phyloP scores from a whole-genome alignment of 2,329 filamentous ascomycete species.

The Aspergillus sp. region DNA sequence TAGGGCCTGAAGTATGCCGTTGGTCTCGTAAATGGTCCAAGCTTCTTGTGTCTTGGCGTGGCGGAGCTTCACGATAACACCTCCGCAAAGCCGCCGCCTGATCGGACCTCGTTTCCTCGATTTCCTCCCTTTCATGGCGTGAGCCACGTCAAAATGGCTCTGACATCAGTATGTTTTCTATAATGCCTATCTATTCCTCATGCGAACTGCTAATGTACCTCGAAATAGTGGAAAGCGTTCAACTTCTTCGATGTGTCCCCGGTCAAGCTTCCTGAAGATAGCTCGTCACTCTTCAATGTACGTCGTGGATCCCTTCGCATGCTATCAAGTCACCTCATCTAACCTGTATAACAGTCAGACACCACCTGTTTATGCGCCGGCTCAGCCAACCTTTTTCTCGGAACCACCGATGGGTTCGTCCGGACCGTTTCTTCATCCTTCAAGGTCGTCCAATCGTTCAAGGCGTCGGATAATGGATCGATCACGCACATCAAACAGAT shows the following conservation, averaged over 20 bases:
- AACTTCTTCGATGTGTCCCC: conserved; percentile 97
- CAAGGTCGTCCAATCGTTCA: conserved; percentile 83
- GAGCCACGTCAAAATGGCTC: conserved; percentile 39
- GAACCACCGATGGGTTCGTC: conserved; percentile 79
- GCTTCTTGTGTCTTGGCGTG: conserved; percentile 12
- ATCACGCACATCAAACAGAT: conserved; percentile 93
- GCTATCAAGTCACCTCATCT: not conserved
- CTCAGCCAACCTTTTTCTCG: conserved; percentile 85
- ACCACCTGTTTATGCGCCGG: conserved; percentile 83
- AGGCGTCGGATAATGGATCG: conserved; percentile 71
- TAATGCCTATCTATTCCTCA: not conserved
- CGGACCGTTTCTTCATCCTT: conserved; percentile 85
- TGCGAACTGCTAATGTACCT: conserved; percentile 10
- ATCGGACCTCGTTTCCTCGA: conserved; percentile 15
- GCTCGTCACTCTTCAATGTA: conserved; percentile 75
- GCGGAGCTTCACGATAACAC: conserved; percentile 21
- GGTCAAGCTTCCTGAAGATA: conserved; percentile 77
- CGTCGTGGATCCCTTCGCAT: conserved; percentile 35
- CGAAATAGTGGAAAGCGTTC: conserved; percentile 88
- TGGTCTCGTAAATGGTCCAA: not conserved
- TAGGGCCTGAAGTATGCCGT: conserved; percentile 4
- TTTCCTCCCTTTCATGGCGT: conserved; percentile 30
- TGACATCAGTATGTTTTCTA: conserved; percentile 40
- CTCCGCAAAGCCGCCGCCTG: conserved; percentile 9
- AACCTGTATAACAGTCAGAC: conserved; percentile 51